Evolutionary conservation across 2,329 filamentous ascomycete species (phyloP).

Genomic region (Aspergillus transmontanensis): DNA sequence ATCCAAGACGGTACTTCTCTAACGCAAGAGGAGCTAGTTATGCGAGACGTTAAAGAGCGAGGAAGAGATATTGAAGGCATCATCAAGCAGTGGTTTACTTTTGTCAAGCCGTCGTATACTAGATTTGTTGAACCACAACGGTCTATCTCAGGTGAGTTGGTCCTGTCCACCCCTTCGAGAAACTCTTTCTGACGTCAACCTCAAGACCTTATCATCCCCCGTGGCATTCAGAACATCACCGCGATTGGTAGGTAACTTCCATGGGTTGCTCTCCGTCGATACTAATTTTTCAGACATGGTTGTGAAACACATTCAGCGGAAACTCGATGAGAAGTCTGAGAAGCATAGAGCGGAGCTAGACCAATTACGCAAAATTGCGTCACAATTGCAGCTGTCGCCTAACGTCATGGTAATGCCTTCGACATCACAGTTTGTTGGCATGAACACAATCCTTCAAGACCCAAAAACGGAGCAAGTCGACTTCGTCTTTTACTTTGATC

Average conservation of each 20-base stretch:
- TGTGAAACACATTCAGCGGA: conserved; percentile 86
- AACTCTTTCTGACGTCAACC: conserved; percentile 16
- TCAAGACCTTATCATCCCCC: conserved; percentile 85
- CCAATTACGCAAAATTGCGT: conserved; percentile 71
- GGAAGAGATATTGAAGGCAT: conserved; percentile 91
- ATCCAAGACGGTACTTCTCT: conserved; percentile 13
- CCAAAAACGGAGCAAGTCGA: conserved; percentile 79
- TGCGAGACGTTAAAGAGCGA: conserved; percentile 85
- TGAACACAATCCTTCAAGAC: conserved; percentile 88
- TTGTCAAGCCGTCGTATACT: conserved; percentile 95
- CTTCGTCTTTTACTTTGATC: conserved; percentile 97
- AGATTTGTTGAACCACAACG: conserved; percentile 92
- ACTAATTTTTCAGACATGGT: conserved; percentile 70
- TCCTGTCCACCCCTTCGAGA: no score
- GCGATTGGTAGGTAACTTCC: conserved; percentile 63
- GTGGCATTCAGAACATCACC: conserved; percentile 91
- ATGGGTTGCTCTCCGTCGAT: background rate
- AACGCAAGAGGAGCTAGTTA: conserved; percentile 55
- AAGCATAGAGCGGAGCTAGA: conserved; percentile 79
- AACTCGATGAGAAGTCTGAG: conserved; percentile 80
- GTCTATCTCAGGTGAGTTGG: conserved; percentile 70
- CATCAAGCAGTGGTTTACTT: conserved; percentile 97
- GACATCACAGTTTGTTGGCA: conserved; percentile 79
- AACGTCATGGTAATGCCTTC: conserved; percentile 74
- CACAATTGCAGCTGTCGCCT: conserved; percentile 71